These are phyloP conservation scores for Tricholoma saponaceum DNA, from an alignment of 768 basidiomycete species.

Conservation along the genomic window DNA sequence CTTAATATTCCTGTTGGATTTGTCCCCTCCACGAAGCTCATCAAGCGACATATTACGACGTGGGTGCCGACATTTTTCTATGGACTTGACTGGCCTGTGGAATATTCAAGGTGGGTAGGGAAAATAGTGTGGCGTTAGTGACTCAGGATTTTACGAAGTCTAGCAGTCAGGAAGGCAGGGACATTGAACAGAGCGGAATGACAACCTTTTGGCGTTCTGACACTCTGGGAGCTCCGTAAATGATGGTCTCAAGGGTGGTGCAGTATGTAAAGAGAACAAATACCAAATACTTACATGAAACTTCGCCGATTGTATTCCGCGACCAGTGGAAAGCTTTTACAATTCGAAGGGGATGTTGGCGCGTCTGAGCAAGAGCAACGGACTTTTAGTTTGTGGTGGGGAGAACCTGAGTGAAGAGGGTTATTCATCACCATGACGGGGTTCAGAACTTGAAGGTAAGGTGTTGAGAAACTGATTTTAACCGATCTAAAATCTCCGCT, in stretches of 20 bases:
- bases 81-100: not conserved
- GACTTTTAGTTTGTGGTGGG: not conserved
- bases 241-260: not conserved
- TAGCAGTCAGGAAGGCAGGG: not conserved
- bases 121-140: constrained; percentile 1
- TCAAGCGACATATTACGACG: not conserved
- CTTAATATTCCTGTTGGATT: not conserved
- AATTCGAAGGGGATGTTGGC: not conserved
- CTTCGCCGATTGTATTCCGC: not conserved
- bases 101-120: not conserved
- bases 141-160: not conserved
- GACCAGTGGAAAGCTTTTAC: not conserved
- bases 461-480: not conserved
- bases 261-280: not conserved
- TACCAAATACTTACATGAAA: not conserved
- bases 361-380: not conserved
- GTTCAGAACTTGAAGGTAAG: not conserved
- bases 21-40: not conserved
- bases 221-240: not conserved
- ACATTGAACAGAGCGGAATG: not conserved
- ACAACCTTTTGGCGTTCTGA: not conserved
- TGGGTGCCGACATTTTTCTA: not conserved
- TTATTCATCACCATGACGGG: not conserved
- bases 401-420: not conserved
- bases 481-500: constrained; percentile 5